Base-by-base conservation (phyloP, 2,329 filamentous ascomycete genomes). In the Colletotrichum sp. region DNA sequence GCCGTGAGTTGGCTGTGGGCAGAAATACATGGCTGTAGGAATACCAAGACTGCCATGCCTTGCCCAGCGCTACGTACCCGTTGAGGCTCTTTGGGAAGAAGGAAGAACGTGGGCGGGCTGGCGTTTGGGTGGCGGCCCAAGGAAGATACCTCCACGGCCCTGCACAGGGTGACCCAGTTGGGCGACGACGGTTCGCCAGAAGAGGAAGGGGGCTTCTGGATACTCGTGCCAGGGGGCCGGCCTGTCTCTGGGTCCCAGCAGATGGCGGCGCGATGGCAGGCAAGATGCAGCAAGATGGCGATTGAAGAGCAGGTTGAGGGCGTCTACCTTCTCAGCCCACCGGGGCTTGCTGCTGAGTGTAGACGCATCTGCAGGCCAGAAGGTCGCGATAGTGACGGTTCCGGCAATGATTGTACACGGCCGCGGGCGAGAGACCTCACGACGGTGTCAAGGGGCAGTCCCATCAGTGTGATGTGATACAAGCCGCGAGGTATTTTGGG, bases 241-340 rank as follows among this genome's bases (percentile, higher is more conserved):
- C 72, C 19, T 32, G 69, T 55, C 80, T 68, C 73, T 39, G 68
- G 68, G 28, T 64, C 61, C 39, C 39, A 30, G 72, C 68, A 9
- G 83, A 82, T 59, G 80, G 81, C 70, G 82, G 82, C 71, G 44
- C 44, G 44, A 52, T 52, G 44, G 44, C 44, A 84, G 65, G 80
- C 82, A 60, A 83, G 71, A 52, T 52, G 44, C 30, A 74, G 82
- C 81, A 74, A 82, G 79, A 79, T 81, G 79, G 60, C 78, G 74
- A 16, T 78, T 84, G 72, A 65, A 52, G 48, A 25, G 32, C 34
- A 55, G 52, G 44, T 22, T n/a, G 57, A 68, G 71, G 63, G 68
- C 69, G 72, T 67, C 52, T 75, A 63, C 68, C 61, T 68, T 72
- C 68, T 75, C 72, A 72, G 72, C 32, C 66, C 30, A 19, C 28